Conservation (phyloP, 1,139 yeast species). For the Blastobotrys aristatus region DNA sequence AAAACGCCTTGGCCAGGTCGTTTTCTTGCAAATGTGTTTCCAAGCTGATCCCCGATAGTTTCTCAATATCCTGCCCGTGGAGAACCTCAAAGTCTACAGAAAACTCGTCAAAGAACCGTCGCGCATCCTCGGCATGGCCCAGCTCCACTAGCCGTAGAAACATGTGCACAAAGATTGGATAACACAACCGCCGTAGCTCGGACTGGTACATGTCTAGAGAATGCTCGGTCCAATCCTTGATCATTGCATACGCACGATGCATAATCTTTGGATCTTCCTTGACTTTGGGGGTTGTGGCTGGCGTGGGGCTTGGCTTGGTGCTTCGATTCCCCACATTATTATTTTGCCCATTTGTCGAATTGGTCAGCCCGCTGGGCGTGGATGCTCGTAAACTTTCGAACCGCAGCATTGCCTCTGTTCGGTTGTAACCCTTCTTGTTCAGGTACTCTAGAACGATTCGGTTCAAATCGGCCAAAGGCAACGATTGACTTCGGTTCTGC, state of each 20-base stretch:
- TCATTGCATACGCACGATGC: slow-evolving; percentile 69
- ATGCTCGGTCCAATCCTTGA: slow-evolving; percentile 85
- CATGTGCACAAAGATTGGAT: slow-evolving; percentile 87
- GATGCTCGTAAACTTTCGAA: slow-evolving; percentile 77
- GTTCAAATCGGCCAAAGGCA: slow-evolving; percentile 57
- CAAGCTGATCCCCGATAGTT: slow-evolving; percentile 66
- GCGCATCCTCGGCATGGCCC: slow-evolving; percentile 56
- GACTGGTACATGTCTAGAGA: slow-evolving; percentile 90
- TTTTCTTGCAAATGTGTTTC: slow-evolving; percentile 81
- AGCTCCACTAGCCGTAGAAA: slow-evolving; percentile 73
- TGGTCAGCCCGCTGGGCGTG: slow-evolving; percentile 40
- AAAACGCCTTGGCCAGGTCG: slow-evolving; percentile 70
- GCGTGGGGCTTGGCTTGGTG: neutral
- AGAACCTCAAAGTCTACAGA: slow-evolving; percentile 66
- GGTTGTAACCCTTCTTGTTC: slow-evolving; percentile 88
- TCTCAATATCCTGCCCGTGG: slow-evolving; percentile 73
- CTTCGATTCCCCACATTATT: slow-evolving; percentile 14
- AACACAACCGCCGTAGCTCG: slow-evolving; percentile 74
- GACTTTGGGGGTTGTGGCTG: slow-evolving; percentile 4
- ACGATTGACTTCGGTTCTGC: slow-evolving; percentile 13
- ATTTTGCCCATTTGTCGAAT: slow-evolving; percentile 14
- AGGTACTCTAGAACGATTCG: slow-evolving; percentile 87
- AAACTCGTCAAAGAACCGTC: slow-evolving; percentile 69
- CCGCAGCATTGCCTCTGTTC: slow-evolving; percentile 90
- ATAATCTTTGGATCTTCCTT: slow-evolving; percentile 53